Evolutionary conservation across 306 rosid species (phyloP), one percentile per base, ranked within the genome.

Genomic region (Rubus parviflorus): DNA sequence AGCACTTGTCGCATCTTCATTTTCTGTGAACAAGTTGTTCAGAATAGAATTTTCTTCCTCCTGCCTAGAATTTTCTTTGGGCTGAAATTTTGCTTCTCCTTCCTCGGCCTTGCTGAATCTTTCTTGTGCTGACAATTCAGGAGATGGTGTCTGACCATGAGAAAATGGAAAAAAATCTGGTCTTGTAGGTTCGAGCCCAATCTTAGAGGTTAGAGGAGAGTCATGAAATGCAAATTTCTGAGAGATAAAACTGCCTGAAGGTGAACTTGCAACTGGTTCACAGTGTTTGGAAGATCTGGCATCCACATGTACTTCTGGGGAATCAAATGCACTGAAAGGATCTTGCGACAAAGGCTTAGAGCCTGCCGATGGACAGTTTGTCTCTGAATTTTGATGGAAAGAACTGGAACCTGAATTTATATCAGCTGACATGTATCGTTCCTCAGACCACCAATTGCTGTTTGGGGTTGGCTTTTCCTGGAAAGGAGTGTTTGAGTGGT

Each of bases 81-180:
- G 82, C 70, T 82, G 79, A 72, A 65, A 53, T 65, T 89, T 82
- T 72, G 54, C 73, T 56, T 79, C 73, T 67, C 46, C 60, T 60
- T 51, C 83, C 69, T 82, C 89, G 22, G 79, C 80, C 64, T 84
- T 88, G 83, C 88, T 84, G 53, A 84, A 76, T 75, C 96, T 89
- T 81, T 82, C 92, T 58, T 86, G 84, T 14, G 19, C 88, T 72
- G 93, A 86, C 75, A 72, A 62, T 74, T 77, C 88, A 47, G 81
- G 79, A 65, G 96, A 87, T 75, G 84, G 77, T 25, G 85, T 82
- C 75, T 84, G 82, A 45, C 83, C 78, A 71, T 49, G 78, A 80
- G 87, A 84, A 80, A 84, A 80, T 8, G 76, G 70, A 70, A 83
- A 76, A 49, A 77, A 64, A 30, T 85, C 80, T 62, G 84, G 85